phyloP scores from a whole-genome alignment of 257 asterid species.

The Rhazya stricta region DNA sequence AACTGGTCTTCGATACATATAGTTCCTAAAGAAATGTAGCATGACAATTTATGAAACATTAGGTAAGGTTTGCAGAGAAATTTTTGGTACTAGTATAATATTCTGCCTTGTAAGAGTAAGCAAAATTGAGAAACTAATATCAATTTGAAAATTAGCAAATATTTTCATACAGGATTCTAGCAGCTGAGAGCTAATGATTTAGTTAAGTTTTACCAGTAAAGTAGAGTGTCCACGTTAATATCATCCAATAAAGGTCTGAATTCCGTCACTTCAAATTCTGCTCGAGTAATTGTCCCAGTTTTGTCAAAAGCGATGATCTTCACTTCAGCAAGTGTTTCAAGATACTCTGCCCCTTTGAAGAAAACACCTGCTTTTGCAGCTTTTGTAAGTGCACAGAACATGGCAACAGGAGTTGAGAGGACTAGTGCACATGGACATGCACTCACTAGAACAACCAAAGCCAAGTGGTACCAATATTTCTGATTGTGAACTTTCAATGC shows the following conservation, averaged over 20 bases:
- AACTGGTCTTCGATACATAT: too few species aligned
- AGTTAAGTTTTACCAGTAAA: slow-evolving; percentile 52
- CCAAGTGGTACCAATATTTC: slow-evolving; percentile 64
- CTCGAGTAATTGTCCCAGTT: slow-evolving; percentile 85
- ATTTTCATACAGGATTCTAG: background rate
- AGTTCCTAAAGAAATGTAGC: too few species aligned
- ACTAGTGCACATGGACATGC: slow-evolving; percentile 92
- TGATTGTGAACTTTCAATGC: slow-evolving; percentile 39
- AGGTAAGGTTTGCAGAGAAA: background rate
- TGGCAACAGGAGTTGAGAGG: slow-evolving; percentile 85
- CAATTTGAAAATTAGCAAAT: too few species aligned
- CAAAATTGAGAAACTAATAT: background rate
- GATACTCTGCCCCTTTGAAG: slow-evolving; percentile 73
- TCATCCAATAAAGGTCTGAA: slow-evolving; percentile 48
- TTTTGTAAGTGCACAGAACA: slow-evolving; percentile 76
- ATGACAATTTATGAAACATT: too few species aligned
- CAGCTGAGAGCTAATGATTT: background rate
- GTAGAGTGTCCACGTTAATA: slow-evolving; percentile 33
- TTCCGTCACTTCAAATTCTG: slow-evolving; percentile 68
- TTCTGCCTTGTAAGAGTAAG: too few species aligned
- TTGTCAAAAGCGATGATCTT: slow-evolving; percentile 85
- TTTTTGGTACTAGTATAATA: too few species aligned
- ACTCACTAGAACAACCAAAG: slow-evolving; percentile 74
- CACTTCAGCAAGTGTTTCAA: slow-evolving; percentile 63
- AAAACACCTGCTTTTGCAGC: slow-evolving; percentile 79